Evolutionary conservation across 2,329 filamentous ascomycete species (phyloP).

Genomic region (Hymenotorrendiella dingleyae): DNA sequence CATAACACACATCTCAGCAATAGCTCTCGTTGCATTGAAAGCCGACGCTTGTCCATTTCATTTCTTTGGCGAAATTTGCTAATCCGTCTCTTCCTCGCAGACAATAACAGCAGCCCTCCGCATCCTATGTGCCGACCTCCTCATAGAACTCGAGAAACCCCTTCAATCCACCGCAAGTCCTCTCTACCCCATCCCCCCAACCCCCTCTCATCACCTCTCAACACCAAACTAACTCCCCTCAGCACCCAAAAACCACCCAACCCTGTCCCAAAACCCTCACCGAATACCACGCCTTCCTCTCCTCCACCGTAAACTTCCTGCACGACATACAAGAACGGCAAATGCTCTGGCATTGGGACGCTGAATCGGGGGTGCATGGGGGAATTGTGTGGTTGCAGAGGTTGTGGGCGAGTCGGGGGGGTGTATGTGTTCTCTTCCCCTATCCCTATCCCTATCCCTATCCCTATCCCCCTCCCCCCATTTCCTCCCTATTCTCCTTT

Average conservation of each 20-base stretch:
- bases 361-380: slow-evolving; percentile 19
- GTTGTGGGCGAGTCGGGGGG: slow-evolving; percentile 29
- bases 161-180: neutral
- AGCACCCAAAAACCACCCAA: neutral
- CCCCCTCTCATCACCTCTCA: neutral
- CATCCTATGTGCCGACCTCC: slow-evolving; percentile 18
- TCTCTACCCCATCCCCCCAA: neutral
- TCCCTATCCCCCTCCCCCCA: neutral
- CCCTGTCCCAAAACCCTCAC: slow-evolving; percentile 12
- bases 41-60: too few relatives aligned
- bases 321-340: slow-evolving; percentile 25
- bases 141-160: slow-evolving; percentile 22
- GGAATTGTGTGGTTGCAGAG: slow-evolving; percentile 26
- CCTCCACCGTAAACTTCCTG: slow-evolving; percentile 24
- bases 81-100: neutral
- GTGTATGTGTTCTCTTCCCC: slow-evolving; percentile 18
- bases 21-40: too few relatives aligned
- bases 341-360: slow-evolving; percentile 18
- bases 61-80: neutral
- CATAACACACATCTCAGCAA: neutral
- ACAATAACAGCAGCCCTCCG: slow-evolving; percentile 16
- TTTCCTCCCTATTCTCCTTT: neutral
- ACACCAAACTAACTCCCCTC: neutral
- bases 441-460: neutral
- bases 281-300: slow-evolving; percentile 26